Conservation (phyloP, 768 basidiomycete genomes). For the Leccinum imitatum region DNA sequence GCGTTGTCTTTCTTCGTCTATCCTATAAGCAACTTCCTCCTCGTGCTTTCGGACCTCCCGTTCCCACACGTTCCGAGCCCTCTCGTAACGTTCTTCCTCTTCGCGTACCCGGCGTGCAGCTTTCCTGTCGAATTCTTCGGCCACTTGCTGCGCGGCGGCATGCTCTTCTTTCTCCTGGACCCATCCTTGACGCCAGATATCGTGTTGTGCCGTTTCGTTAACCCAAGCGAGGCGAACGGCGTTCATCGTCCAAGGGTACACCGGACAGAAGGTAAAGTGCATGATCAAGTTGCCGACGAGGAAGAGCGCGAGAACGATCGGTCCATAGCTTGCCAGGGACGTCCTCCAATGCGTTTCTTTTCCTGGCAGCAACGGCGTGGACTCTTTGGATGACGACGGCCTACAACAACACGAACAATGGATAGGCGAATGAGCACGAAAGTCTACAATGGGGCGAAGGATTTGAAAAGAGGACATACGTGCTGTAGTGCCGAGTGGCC, state of each 20-base stretch:
- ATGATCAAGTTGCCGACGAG: neutral
- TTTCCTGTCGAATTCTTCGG: constrained; percentile 1
- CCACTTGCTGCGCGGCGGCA: neutral
- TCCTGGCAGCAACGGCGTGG: constrained; percentile 9
- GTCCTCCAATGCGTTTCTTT: neutral
- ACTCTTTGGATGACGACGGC: constrained; percentile 3
- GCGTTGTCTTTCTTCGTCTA: constrained; percentile 5
- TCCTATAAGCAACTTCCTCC: neutral
- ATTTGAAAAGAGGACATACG: neutral
- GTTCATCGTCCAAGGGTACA: constrained; percentile 12
- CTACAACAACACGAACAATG: neutral
- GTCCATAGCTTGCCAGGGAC: neutral
- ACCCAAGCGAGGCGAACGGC: constrained; percentile 13
- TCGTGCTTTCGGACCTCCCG: constrained; percentile 6
- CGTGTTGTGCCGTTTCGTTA: constrained; percentile 1
- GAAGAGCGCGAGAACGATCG: neutral
- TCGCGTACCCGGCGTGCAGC: constrained; percentile 3
- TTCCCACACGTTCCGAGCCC: constrained; percentile 4
- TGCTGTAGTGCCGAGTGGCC: neutral
- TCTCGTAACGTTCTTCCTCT: constrained; percentile 12
- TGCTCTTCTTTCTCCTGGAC: constrained; percentile 8
- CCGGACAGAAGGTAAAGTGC: constrained; percentile 11
- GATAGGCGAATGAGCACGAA: no score
- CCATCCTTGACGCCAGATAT: constrained; percentile 5
- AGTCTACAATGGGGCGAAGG: neutral